Evolutionary conservation across 2,329 filamentous ascomycete genomes (phyloP).

Genomic region (Calonectria pseudoreteaudii): DNA sequence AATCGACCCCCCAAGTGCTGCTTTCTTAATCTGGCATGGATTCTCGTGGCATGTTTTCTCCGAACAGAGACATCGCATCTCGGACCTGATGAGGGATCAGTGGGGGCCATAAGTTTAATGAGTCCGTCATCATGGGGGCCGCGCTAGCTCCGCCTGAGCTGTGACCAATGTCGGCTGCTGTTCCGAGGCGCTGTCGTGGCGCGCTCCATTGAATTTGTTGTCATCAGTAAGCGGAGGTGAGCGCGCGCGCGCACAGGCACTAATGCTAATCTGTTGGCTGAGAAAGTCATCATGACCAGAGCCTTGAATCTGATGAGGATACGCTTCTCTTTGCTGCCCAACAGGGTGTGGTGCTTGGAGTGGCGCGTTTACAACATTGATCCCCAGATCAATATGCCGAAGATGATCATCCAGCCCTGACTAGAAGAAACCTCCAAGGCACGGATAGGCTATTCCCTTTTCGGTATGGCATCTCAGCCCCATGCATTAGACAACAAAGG

Average conservation of each 20-base stretch:
- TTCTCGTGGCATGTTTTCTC: neutral
- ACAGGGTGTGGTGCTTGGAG: no score
- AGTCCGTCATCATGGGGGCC: neutral
- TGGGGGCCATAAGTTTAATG: neutral
- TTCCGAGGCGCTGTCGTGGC: neutral
- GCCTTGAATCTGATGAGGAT: no score
- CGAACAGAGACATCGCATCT: neutral
- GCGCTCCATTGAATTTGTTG: neutral
- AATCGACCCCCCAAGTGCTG: neutral
- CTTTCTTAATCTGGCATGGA: neutral
- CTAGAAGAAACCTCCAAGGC: neutral
- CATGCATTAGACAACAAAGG: neutral
- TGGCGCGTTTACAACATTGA: neutral
- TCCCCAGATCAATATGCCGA: neutral
- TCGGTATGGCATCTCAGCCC: neutral
- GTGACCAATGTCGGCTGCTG: neutral
- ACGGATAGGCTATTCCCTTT: neutral
- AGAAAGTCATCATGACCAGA: neutral
- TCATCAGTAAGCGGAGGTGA: neutral
- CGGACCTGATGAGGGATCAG: neutral
- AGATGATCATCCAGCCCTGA: neutral
- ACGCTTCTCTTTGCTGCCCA: no score
- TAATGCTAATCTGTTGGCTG: no score
- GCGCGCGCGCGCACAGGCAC: neutral
- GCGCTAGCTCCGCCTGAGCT: neutral